Evolutionary conservation across 2,329 filamentous ascomycete genomes (phyloP), one percentile per base, ranked within the genome.

Genomic region (Aspergillus ruber): DNA sequence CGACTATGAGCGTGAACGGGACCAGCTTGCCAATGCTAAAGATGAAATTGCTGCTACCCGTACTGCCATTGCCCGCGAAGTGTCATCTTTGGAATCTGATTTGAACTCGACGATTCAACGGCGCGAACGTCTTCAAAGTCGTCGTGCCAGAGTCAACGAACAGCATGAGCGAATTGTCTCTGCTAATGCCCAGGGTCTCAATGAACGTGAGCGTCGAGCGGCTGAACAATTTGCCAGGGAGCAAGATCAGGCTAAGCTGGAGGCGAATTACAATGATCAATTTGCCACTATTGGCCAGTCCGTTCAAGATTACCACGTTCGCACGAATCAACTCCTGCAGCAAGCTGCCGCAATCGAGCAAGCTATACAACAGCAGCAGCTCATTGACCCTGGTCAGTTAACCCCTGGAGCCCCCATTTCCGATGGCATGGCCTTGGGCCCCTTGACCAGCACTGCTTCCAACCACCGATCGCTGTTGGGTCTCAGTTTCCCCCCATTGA

Each of bases 161-260:
- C 81, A 84, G 64, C 75, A 82, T 57, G 79, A 83, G 48, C 74
- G 78, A 46, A 77, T 83, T 47, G 70, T 76, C 33, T 74, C 75
- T 36, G 79, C 79, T 60, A 82, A 82, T 56, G 71, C 69, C n/a
- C 76, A 81, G 55, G 77, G 75, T 6, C 70, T 78, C 45, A 77
- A 78, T 44, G 77, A 78, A 54, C 74, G 78, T 58, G 77, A 75
- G 53, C 69, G 72, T 27, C 72, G 70, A 42, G 69, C 72, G 29
- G 73, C 72, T 2, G 72, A 75, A 50, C 71, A 73, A 43, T 66
- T 68, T 47, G 70, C 71, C 17, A 65, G 68, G 50, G 72, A 74
- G 49, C 63, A 69, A 49, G 73, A 76, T 33, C 72, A 73, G 43
- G 64, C 66, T 10, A 69, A 69, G 47, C 57, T 71, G 47, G 72